A percentile compares a stretch with the other conserved stretches of the same genome.
These are phyloP conservation scores for Leavenworthia alabamica DNA, from an alignment of 345 rosid genomes.

Conservation along the genomic window DNA sequence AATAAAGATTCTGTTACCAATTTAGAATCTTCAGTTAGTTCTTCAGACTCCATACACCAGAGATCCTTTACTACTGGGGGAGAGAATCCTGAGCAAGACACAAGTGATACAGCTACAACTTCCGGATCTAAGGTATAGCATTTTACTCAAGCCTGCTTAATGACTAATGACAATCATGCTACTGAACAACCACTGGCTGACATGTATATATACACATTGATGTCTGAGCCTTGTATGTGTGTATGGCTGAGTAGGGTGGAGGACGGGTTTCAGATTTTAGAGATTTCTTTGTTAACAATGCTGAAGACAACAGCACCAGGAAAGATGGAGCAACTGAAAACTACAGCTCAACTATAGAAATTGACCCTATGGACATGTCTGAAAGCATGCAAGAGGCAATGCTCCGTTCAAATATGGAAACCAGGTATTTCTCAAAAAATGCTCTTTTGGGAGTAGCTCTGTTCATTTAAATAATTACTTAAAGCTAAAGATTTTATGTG, in stretches of 20 bases:
- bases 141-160: not conserved
- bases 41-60: conserved; percentile 41
- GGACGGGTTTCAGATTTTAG: conserved; percentile 62
- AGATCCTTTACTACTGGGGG: conserved; percentile 44
- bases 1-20: conserved; percentile 55
- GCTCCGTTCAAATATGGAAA: conserved; percentile 90
- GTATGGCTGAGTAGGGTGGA: conserved; percentile 48
- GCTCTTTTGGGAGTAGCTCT: not conserved
- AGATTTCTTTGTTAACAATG: conserved; percentile 59
- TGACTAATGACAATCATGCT: not conserved
- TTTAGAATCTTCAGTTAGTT: conserved; percentile 72
- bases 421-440: conserved; percentile 50
- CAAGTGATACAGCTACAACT: conserved; percentile 52
- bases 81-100: conserved; percentile 55
- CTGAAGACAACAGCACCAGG: conserved; percentile 51
- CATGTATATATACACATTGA: not conserved
- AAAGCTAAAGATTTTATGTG: conserved; percentile 18
- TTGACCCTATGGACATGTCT: conserved; percentile 95
- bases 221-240: conserved; percentile 12
- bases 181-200: not conserved
- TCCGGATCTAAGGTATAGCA: conserved; percentile 48
- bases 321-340: conserved; percentile 44
- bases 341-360: conserved; percentile 35
- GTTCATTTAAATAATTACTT: conserved; percentile 6
- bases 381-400: conserved; percentile 98